Evolutionary conservation across 2,329 filamentous ascomycete species (phyloP).

Genomic region (Cephalotrichum gorgonifer): DNA sequence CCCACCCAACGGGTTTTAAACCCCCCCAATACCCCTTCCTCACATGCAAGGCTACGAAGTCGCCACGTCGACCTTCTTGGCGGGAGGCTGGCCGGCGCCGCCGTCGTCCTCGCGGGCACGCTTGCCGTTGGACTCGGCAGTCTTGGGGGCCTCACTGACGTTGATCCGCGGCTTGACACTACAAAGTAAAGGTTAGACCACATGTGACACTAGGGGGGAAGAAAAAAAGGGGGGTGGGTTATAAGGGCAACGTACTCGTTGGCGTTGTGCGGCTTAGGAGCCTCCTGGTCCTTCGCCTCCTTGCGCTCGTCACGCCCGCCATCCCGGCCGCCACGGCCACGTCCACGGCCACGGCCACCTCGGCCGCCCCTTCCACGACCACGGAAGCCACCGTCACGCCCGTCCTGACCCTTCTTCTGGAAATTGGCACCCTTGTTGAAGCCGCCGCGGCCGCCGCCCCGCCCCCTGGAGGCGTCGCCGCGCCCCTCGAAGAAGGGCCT

Average conservation of each 20-base stretch:
- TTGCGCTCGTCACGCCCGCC: slow-evolving; percentile 30
- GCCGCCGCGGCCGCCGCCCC: slow-evolving; percentile 23
- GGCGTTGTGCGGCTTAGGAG: slow-evolving; percentile 10
- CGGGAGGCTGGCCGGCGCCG: slow-evolving; percentile 28
- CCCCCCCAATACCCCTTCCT: too few relatives aligned
- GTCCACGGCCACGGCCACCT: slow-evolving; percentile 21
- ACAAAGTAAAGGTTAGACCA: background rate
- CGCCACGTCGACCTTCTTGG: slow-evolving; percentile 52
- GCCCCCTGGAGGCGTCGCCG: slow-evolving; percentile 14
- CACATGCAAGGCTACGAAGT: background rate
- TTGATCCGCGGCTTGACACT: slow-evolving; percentile 27
- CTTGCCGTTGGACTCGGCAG: slow-evolving; percentile 33
- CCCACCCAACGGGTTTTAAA: too few relatives aligned
- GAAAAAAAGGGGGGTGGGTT: background rate
- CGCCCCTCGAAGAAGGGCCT: slow-evolving; percentile 40
- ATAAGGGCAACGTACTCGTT: slow-evolving; percentile 22
- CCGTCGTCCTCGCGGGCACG: slow-evolving; percentile 43
- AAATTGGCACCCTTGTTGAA: slow-evolving; percentile 25
- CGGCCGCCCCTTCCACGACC: slow-evolving; percentile 22
- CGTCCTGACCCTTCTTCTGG: slow-evolving; percentile 16
- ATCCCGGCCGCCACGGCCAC: slow-evolving; percentile 24
- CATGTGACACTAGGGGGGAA: background rate
- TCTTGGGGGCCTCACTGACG: slow-evolving; percentile 19
- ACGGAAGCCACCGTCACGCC: slow-evolving; percentile 6
- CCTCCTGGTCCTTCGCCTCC: slow-evolving; percentile 17